Base-by-base conservation (phyloP, 176 grass and related monocot genomes). In the Secale cereale region DNA sequence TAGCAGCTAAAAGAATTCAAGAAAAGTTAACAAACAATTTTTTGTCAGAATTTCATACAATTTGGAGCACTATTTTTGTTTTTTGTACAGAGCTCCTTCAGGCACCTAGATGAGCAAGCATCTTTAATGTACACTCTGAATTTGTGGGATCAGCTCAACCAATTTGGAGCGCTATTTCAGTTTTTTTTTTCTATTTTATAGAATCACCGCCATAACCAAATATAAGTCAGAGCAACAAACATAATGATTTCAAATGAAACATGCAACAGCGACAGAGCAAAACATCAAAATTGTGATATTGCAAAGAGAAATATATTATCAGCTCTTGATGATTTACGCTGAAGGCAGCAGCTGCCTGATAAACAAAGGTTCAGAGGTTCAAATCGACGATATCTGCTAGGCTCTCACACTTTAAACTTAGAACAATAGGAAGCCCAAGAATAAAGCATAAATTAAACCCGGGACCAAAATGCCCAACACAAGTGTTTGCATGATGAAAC, bases 281-380 rank as follows among this genome's bases (percentile, higher is more conserved):
- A 52, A 48, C 29, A 64, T 26, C 23, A 14, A 16, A 46, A 5
- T 5, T 19, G 57, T 4, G 2, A 72, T 15, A 39, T 74, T 11
- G 10, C 29, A 28, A 1, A 30, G 22, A 17, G 5, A 59, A 59
- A 31, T 17, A 72, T 29, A 78, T 74, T 66, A 25, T 57, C 28
- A 66, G 33, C 75, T 23, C 27, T 35, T 57, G 22, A 74, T 29
- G 65, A 79, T 83, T 67, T 26, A 20, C 23, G 27, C 46, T 72
- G 57, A 78, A 71, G 73, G 8, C 65, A 74, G 8, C 57, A 29
- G 59, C 48, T 67, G 35, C 65, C 5, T 15, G 22, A 83, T 73
- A 90, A 86, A 83, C 26, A 86, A 74, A 78, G 59, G 36, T 75
- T 79, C 13, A 75, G 45, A 83, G 13, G 46, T 79, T 16, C 27